phyloP scores from a whole-genome alignment of 257 asterid species.

The Sherardia arvensis region DNA sequence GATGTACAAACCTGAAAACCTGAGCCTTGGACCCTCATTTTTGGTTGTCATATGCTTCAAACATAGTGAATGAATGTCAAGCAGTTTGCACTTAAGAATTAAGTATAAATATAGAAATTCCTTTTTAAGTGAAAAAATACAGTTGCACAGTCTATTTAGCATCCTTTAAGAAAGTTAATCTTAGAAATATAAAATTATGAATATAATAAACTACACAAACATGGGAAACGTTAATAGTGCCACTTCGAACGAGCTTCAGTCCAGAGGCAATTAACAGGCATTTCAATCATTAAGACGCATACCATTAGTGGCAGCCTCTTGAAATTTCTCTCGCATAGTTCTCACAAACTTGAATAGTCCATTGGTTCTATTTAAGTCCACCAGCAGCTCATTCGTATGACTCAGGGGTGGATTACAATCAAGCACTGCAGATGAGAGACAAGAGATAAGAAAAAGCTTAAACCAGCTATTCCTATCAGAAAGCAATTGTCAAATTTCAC shows the following conservation, averaged over 20 bases:
- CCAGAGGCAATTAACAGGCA: background rate
- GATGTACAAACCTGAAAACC: background rate
- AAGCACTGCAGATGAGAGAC: slow-evolving; percentile 38
- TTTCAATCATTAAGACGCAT: slow-evolving; percentile 5
- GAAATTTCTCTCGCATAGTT: slow-evolving; percentile 71
- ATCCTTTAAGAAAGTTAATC: background rate
- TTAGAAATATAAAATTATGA: background rate
- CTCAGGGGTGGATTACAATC: slow-evolving; percentile 57
- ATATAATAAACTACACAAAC: background rate
- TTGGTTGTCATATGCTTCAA: background rate
- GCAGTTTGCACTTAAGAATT: background rate
- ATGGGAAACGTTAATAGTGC: background rate
- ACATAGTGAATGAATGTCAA: background rate
- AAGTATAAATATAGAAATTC: background rate
- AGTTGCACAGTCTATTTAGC: background rate
- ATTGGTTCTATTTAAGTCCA: slow-evolving; percentile 56
- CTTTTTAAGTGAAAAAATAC: background rate
- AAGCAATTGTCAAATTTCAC: background rate
- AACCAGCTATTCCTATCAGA: background rate
- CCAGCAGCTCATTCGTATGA: slow-evolving; percentile 47
- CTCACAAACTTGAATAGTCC: slow-evolving; percentile 81
- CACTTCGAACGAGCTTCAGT: background rate
- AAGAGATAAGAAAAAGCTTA: background rate
- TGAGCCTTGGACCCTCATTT: background rate
- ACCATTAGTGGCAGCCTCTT: slow-evolving; percentile 56